phyloP scores from a whole-genome alignment of 352 stramenopile genomes.

The Phytophthora rubi region DNA sequence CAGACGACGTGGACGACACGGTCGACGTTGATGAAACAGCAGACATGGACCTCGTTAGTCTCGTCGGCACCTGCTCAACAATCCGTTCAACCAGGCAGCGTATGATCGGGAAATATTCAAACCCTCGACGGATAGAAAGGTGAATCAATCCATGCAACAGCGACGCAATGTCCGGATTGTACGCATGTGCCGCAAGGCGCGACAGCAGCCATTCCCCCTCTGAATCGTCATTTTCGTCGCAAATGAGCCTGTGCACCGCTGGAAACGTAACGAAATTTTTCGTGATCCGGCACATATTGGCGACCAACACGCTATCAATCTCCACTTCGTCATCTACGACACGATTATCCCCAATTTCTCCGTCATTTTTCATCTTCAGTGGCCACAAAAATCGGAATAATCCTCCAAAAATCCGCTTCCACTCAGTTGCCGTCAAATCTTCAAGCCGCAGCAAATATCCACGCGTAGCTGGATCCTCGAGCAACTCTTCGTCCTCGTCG shows the following conservation, averaged over 20 bases:
- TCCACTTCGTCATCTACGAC: slow-evolving; percentile 38
- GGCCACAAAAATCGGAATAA: slow-evolving; percentile 66
- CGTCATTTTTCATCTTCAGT: slow-evolving; percentile 7
- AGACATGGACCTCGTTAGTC: slow-evolving; percentile 36
- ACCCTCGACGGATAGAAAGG: slow-evolving; percentile 55
- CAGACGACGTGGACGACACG: slow-evolving; percentile 47
- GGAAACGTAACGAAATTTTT: slow-evolving; percentile 77
- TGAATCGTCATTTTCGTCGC: slow-evolving; percentile 38
- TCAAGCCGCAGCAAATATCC: slow-evolving; percentile 72
- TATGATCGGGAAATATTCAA: slow-evolving; percentile 54
- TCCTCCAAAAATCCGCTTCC: slow-evolving; percentile 74
- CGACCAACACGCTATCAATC: slow-evolving; percentile 61
- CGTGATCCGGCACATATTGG: slow-evolving; percentile 76
- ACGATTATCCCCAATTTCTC: slow-evolving; percentile 7
- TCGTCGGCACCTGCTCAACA: slow-evolving; percentile 47
- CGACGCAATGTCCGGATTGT: slow-evolving; percentile 68
- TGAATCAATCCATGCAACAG: slow-evolving; percentile 73
- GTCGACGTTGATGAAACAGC: slow-evolving; percentile 52
- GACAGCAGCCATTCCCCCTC: slow-evolving; percentile 54
- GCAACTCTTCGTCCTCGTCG: slow-evolving; percentile 34
- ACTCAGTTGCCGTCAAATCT: slow-evolving; percentile 67
- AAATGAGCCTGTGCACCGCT: slow-evolving; percentile 64
- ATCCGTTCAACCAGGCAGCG: slow-evolving; percentile 60
- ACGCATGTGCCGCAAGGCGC: slow-evolving; percentile 54
- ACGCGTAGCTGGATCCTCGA: slow-evolving; percentile 46